phyloP scores from a whole-genome alignment of 2,329 filamentous ascomycete species.

The Cryphonectria parasitica region DNA sequence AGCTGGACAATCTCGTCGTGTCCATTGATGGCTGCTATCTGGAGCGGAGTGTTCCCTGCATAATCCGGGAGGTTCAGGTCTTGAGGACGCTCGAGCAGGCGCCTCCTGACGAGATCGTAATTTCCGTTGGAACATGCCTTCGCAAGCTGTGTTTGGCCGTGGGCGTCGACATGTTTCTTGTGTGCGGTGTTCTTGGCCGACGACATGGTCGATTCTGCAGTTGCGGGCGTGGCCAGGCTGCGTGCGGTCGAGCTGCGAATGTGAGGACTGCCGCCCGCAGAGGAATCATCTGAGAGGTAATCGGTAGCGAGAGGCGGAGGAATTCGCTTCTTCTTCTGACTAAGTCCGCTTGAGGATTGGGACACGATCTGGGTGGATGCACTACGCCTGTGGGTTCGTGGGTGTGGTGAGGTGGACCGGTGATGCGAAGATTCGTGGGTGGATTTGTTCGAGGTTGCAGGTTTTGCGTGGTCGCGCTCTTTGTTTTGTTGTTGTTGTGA shows the following conservation, averaged over 20 bases:
- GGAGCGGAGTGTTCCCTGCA: conserved; percentile 93
- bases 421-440: conserved; percentile 42
- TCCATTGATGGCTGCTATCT: conserved; percentile 89
- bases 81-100: conserved; percentile 78
- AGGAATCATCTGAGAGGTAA: conserved; percentile 71
- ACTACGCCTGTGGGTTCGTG: conserved; percentile 64
- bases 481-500: conserved; percentile 29
- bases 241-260: conserved; percentile 62
- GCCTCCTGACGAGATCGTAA: conserved; percentile 74
- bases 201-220: conserved; percentile 64
- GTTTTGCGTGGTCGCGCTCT: conserved; percentile 37
- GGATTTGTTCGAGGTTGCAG: conserved; percentile 39
- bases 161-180: conserved; percentile 89
- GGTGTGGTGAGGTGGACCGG: conserved; percentile 64
- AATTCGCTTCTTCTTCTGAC: conserved; percentile 63
- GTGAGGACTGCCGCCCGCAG: conserved; percentile 62
- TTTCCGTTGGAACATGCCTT: conserved; percentile 87
- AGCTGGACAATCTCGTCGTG: conserved; percentile 86
- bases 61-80: conserved; percentile 91
- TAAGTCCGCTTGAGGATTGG: conserved; percentile 57
- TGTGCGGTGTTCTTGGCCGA: conserved; percentile 71
- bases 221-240: conserved; percentile 58
- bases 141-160: conserved; percentile 89
- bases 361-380: conserved; percentile 65
- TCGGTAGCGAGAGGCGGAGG: conserved; percentile 66